Evolutionary conservation across 1,139 yeast genomes (phyloP).

Genomic region (Geotrichum reessii): DNA sequence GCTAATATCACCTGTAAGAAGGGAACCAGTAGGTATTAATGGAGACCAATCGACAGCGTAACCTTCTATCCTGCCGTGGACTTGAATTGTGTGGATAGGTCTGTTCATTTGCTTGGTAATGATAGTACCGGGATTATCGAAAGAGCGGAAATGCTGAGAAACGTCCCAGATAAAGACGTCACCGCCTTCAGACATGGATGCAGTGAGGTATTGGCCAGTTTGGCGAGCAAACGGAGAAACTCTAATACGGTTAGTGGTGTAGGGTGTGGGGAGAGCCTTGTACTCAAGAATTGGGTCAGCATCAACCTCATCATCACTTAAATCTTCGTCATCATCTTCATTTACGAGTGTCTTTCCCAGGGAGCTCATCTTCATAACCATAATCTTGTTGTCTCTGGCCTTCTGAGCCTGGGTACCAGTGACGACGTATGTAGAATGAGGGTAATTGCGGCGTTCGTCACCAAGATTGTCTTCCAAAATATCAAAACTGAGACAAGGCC

Average conservation of each 20-base stretch:
- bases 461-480: conserved; percentile 83
- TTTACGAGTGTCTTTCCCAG: conserved; percentile 78
- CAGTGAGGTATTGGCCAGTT: conserved; percentile 80
- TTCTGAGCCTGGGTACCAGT: conserved; percentile 94
- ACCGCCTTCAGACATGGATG: conserved; percentile 85
- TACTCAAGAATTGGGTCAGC: conserved; percentile 85
- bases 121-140: conserved; percentile 79
- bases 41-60: conserved; percentile 98
- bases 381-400: conserved; percentile 80
- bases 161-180: conserved; percentile 83
- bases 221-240: conserved; percentile 72
- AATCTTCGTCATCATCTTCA: conserved; percentile 68
- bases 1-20: conserved; percentile 82
- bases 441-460: conserved; percentile 79
- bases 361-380: conserved; percentile 76
- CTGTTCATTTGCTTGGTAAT: conserved; percentile 72
- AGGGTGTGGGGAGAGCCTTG: conserved; percentile 67
- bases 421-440: conserved; percentile 78
- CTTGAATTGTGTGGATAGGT: conserved; percentile 78
- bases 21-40: conserved; percentile 66
- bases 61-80: conserved; percentile 95
- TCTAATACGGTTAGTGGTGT: conserved; percentile 85
- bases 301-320: conserved; percentile 62
- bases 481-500: conserved; percentile 95
- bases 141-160: conserved; percentile 71